phyloP scores from a whole-genome alignment of 140 eudicot genomes.

The Anethum foeniculum region DNA sequence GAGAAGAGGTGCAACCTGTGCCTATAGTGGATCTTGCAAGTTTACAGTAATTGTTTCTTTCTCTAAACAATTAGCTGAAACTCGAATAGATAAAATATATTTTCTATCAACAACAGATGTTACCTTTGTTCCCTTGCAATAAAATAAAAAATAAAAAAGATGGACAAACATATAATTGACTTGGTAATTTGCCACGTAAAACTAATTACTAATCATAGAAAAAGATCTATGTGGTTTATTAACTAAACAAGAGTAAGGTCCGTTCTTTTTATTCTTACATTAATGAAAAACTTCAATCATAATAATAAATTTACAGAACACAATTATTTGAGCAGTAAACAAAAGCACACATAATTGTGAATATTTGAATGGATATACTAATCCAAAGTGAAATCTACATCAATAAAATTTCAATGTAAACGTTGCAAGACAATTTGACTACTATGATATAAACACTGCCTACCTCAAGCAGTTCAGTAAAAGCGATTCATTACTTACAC shows the following conservation, averaged over 20 bases:
- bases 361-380: background rate
- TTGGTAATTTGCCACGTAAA: background rate
- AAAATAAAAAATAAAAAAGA: too few relatives aligned
- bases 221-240: background rate
- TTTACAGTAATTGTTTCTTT: background rate
- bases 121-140: background rate
- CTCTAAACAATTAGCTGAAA: background rate
- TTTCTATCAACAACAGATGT: background rate
- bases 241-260: background rate
- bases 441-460: background rate
- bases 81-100: background rate
- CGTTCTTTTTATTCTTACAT: background rate
- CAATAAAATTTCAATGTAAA: background rate
- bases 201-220: background rate
- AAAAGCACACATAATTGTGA: background rate
- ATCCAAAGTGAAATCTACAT: background rate
- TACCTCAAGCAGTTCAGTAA: constrained; percentile 94
- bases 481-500: too few relatives aligned
- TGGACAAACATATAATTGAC: background rate
- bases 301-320: background rate
- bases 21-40: constrained; percentile 36
- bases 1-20: constrained; percentile 76
- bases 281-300: background rate
- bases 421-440: background rate
- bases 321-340: background rate